Evolutionary conservation across 1,284 basidiomycete species (phyloP).

Genomic region (Agroathelia rolfsii): DNA sequence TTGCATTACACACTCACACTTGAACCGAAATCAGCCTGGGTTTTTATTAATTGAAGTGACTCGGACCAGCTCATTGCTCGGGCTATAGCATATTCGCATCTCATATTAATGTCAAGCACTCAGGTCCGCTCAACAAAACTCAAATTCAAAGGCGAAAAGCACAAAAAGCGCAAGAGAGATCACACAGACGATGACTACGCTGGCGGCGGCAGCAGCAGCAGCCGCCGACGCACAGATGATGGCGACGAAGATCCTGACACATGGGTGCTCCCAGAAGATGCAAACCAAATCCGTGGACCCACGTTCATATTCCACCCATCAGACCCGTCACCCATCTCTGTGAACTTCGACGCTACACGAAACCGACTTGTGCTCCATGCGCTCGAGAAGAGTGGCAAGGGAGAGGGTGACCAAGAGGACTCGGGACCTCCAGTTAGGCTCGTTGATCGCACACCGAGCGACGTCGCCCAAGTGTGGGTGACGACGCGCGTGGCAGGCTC

Average conservation of each 20-base stretch:
- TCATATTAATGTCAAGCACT: conserved; percentile 31
- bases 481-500: conserved; percentile 73
- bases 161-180: conserved; percentile 67
- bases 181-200: conserved; percentile 41
- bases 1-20: too few species aligned
- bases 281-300: conserved; percentile 71
- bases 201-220: conserved; percentile 31
- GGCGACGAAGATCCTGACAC: conserved; percentile 59
- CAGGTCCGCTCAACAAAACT: conserved; percentile 60
- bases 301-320: conserved; percentile 74
- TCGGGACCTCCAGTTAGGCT: conserved; percentile 31
- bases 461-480: conserved; percentile 84
- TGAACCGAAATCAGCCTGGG: too few species aligned
- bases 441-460: conserved; percentile 59
- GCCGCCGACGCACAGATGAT: conserved; percentile 39
- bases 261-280: conserved; percentile 68
- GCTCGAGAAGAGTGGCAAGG: conserved; percentile 54
- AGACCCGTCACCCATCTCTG: conserved; percentile 60
- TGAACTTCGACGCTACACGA: conserved; percentile 73
- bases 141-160: conserved; percentile 82
- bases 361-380: conserved; percentile 54
- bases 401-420: conserved; percentile 24
- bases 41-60: too few species aligned
- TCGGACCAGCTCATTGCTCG: too few species aligned
- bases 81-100: conserved; percentile 1